A percentile compares a stretch with the other conserved stretches of the same genome.
Evolutionary conservation across 1,284 basidiomycete genomes (phyloP).

Genomic region (Xerocomus amazonicus): DNA sequence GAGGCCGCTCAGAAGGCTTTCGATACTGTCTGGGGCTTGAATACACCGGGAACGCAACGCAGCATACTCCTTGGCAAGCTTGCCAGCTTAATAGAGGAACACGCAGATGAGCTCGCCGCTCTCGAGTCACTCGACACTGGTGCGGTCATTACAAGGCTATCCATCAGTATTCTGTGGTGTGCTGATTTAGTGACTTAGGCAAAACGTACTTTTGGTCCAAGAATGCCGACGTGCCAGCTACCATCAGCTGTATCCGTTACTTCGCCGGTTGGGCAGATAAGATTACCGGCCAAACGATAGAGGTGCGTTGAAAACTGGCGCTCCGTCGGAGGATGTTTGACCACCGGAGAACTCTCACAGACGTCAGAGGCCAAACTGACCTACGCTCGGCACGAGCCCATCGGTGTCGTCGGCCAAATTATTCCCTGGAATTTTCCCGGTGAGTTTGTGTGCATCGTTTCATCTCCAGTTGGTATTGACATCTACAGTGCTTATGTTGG

Average conservation of each 20-base stretch:
- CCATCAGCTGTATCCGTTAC: constrained; percentile 72
- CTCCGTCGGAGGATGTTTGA: not conserved
- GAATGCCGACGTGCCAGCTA: constrained; percentile 63
- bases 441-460: constrained; percentile 19
- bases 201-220: constrained; percentile 80
- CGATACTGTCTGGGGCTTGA: constrained; percentile 56
- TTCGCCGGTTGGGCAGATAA: constrained; percentile 86
- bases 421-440: constrained; percentile 77
- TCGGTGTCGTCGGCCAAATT: constrained; percentile 88
- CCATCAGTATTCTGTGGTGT: not conserved
- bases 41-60: constrained; percentile 47
- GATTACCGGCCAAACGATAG: constrained; percentile 77
- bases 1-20: constrained; percentile 73
- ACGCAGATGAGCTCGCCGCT: constrained; percentile 59
- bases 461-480: not conserved
- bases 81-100: constrained; percentile 56
- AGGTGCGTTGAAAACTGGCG: constrained; percentile 35
- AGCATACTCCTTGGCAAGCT: constrained; percentile 52
- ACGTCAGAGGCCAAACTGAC: constrained; percentile 67
- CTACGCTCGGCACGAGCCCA: constrained; percentile 89
- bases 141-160: constrained; percentile 8
- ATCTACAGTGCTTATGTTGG: constrained; percentile 60
- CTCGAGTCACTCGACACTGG: constrained; percentile 57
- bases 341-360: constrained; percentile 27
- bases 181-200: constrained; percentile 32